Base-by-base conservation (phyloP, 768 basidiomycete genomes). In the Leucosporidium yakuticum region DNA sequence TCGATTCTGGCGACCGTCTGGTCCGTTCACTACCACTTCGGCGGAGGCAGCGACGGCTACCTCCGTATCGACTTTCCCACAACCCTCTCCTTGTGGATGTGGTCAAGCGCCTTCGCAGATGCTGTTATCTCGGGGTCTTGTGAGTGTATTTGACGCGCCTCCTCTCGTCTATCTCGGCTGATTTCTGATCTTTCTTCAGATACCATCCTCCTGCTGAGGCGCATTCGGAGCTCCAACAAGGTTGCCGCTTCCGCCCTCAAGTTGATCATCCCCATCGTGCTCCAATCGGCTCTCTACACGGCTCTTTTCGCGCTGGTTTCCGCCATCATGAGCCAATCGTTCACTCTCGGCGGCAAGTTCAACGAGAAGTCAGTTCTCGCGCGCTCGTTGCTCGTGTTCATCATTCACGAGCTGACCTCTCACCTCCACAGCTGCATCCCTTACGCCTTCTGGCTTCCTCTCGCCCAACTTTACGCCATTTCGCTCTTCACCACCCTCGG, bases 381-480 rank as follows among this genome's bases (percentile, higher is more conserved):
- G 39, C 11, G 3, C 39, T 12, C 34, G 12, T 36, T 36, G 5
- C 12, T 12, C 12, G 11, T 15, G 14, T 44, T 15, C 39, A 2
- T 9, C 6, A 15, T 12, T 8, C 39, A 8, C 39, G 2, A 3
- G 39, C 39, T 44, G 14, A 44, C 39, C 8, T 44, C 39, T 2
- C 8, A 44, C 17, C 6, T 44, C 39, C 11, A 44, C 39, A 44
- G 39, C 59, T 25, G 44, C 27, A 60, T 60, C 59, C 21, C 20
- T 44, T 60, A 58, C 47, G 59, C 59, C 19, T 60, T 60, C 59
- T 60, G 44, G 47, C 44, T 47, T 19, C 59, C 59, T 6, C 59
- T 60, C 2, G 29, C 59, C 2, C 17, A 20, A 9, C 44, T 60
- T 19, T 60, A 60, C 44, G 44, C 59, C 17, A 44, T 60, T 27